These are phyloP conservation scores for Andrographis paniculata DNA, from an alignment of 305 asterid species.

Conservation along the genomic window DNA sequence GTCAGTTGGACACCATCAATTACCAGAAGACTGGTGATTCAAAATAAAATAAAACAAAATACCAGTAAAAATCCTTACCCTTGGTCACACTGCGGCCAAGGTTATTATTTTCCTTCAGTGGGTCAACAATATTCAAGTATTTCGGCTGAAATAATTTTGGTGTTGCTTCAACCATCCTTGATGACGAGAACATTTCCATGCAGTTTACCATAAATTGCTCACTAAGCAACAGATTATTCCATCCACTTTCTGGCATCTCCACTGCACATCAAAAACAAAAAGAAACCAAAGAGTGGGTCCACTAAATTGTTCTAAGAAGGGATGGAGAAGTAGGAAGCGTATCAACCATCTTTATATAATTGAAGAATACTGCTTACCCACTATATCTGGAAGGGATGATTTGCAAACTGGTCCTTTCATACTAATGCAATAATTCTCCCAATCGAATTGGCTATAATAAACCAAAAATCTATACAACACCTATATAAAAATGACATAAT, in stretches of 20 bases:
- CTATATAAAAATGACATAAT: conserved; percentile 13
- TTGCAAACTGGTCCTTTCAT: conserved; percentile 51
- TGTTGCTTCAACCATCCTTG: conserved; percentile 36
- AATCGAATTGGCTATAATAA: conserved; percentile 26
- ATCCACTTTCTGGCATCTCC: conserved; percentile 41
- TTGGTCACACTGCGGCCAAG: conserved; percentile 94
- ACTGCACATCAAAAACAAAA: conserved; percentile 27
- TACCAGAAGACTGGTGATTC: background rate
- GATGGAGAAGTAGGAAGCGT: background rate
- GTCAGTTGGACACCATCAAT: background rate
- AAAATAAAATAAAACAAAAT: background rate
- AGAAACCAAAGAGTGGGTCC: background rate
- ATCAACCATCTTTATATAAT: background rate
- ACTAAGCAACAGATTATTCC: conserved; percentile 36
- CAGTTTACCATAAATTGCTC: conserved; percentile 57
- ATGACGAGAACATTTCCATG: conserved; percentile 58
- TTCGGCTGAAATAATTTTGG: conserved; percentile 45
- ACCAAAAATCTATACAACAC: conserved; percentile 29
- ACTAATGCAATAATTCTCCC: conserved; percentile 27
- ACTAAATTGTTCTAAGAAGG: background rate
- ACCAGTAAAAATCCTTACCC: conserved; percentile 36
- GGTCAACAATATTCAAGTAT: conserved; percentile 80
- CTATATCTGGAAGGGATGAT: conserved; percentile 54
- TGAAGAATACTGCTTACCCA: conserved; percentile 40
- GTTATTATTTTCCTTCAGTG: conserved; percentile 76